Percentiles rank a stretch among this genome's conserved stretches.
phyloP scores from a whole-genome alignment of 2,329 filamentous ascomycete species.

The Hysterium pulicare region DNA sequence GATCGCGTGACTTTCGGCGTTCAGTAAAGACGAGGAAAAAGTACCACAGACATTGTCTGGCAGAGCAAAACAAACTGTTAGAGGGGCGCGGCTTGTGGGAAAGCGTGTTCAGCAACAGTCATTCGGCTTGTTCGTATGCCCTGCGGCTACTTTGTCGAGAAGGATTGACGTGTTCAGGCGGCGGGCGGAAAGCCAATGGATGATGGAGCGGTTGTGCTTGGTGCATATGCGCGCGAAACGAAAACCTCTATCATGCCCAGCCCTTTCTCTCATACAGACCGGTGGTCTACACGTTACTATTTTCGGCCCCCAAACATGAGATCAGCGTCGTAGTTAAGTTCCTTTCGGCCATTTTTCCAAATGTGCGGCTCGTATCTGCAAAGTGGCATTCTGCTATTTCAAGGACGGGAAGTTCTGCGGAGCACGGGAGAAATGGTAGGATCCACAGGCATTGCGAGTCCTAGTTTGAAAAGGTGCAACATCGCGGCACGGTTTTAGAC shows the following conservation, averaged over 20 bases:
- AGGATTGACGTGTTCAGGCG: slow-evolving; percentile 5
- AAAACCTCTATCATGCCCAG: background rate
- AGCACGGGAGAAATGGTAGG: background rate
- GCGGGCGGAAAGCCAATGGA: slow-evolving; percentile 3
- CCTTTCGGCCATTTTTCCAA: background rate
- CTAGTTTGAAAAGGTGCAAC: background rate
- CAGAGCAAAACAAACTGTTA: slow-evolving; percentile 9
- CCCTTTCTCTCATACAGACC: background rate
- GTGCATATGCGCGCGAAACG: slow-evolving; percentile 3
- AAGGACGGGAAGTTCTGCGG: background rate
- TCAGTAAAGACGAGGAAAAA: slow-evolving; percentile 17
- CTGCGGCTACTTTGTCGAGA: background rate
- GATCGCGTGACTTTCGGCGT: slow-evolving; percentile 22
- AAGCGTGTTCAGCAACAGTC: background rate
- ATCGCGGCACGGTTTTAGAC: no score
- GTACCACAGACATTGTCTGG: slow-evolving; percentile 14
- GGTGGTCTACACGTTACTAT: background rate
- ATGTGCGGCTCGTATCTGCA: background rate
- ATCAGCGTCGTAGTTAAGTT: background rate
- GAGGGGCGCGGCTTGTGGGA: slow-evolving; percentile 6
- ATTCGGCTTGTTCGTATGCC: slow-evolving; percentile 1
- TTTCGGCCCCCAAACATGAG: background rate
- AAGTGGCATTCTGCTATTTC: background rate
- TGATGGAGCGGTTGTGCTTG: slow-evolving; percentile 1
- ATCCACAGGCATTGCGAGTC: background rate